phyloP scores from a whole-genome alignment of 306 rosid genomes.

The Trichosanthes cucumerina region DNA sequence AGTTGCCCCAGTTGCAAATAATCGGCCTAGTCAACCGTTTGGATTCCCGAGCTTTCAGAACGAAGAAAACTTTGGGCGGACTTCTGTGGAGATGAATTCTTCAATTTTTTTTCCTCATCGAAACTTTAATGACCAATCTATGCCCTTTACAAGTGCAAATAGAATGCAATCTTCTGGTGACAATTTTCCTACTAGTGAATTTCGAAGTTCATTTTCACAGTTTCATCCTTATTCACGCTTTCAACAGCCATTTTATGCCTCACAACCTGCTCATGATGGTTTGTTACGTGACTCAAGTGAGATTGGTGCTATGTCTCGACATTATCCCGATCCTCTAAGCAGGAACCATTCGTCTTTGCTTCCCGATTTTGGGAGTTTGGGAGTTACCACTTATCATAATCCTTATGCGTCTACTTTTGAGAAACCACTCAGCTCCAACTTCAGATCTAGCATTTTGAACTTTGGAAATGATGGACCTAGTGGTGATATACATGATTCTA shows the following conservation, averaged over 20 bases:
- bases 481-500: conserved; percentile 29
- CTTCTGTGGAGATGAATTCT: conserved; percentile 27
- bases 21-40: conserved; percentile 30
- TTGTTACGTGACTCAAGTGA: conserved; percentile 37
- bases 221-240: conserved; percentile 34
- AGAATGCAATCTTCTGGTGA: conserved; percentile 29
- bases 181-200: conserved; percentile 36
- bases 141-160: conserved; percentile 38
- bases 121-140: conserved; percentile 32
- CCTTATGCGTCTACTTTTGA: conserved; percentile 89
- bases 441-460: conserved; percentile 39
- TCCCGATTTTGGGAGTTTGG: conserved; percentile 48
- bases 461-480: conserved; percentile 37
- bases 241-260: conserved; percentile 36
- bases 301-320: conserved; percentile 34
- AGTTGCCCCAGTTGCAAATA: conserved; percentile 22
- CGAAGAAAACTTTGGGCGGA: conserved; percentile 34
- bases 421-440: conserved; percentile 59
- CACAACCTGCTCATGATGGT: conserved; percentile 40
- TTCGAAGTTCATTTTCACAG: conserved; percentile 37
- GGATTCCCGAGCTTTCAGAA: conserved; percentile 22
- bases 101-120: conserved; percentile 33
- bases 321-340: conserved; percentile 31
- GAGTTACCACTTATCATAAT: conserved; percentile 55
- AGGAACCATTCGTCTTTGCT: background rate